These are phyloP conservation scores for Boletellus emodensis DNA, from an alignment of 768 basidiomycete genomes.

Conservation along the genomic window DNA sequence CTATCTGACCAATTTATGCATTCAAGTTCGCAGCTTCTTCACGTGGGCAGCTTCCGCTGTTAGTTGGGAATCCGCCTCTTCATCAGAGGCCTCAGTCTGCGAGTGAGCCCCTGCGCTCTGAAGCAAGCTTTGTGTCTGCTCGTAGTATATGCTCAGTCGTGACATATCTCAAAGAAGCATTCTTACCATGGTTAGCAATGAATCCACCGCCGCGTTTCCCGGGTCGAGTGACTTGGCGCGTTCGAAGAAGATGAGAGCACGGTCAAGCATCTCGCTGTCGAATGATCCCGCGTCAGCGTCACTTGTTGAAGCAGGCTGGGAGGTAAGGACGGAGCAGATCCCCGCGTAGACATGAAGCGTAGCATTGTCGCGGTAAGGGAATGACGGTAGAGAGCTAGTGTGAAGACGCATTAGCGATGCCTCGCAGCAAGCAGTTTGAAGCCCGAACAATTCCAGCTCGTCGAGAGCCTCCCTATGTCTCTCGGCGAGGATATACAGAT, in stretches of 20 bases:
- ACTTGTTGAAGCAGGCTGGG: constrained; percentile 33
- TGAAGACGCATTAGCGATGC: constrained; percentile 2
- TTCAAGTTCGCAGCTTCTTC: constrained; percentile 18
- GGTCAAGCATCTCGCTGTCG: constrained; percentile 43
- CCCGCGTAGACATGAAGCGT: constrained; percentile 82
- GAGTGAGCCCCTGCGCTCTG: constrained; percentile 12
- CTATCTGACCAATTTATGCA: background rate
- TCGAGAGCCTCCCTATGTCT: constrained; percentile 71
- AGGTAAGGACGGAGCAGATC: constrained; percentile 61
- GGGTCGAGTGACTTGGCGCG: constrained; percentile 59
- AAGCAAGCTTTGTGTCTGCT: constrained; percentile 23
- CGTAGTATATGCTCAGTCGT: background rate
- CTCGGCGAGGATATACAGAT: constrained; percentile 56
- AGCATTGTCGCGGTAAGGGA: constrained; percentile 82
- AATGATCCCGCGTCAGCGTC: constrained; percentile 5
- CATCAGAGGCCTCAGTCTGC: constrained; percentile 33
- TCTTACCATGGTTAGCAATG: constrained; percentile 53
- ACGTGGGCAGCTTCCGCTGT: background rate
- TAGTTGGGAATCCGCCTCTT: constrained; percentile 25
- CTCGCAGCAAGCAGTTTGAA: background rate
- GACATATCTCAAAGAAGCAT: background rate
- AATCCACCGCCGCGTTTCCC: constrained; percentile 47
- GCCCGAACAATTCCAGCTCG: constrained; percentile 76
- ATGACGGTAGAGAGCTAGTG: constrained; percentile 75
- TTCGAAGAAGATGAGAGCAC: constrained; percentile 59